Percentiles rank a stretch among this genome's conserved stretches.
These are phyloP conservation scores for Komagataella mondaviorum DNA, from an alignment of 805 yeast species.

Conservation along the genomic window DNA sequence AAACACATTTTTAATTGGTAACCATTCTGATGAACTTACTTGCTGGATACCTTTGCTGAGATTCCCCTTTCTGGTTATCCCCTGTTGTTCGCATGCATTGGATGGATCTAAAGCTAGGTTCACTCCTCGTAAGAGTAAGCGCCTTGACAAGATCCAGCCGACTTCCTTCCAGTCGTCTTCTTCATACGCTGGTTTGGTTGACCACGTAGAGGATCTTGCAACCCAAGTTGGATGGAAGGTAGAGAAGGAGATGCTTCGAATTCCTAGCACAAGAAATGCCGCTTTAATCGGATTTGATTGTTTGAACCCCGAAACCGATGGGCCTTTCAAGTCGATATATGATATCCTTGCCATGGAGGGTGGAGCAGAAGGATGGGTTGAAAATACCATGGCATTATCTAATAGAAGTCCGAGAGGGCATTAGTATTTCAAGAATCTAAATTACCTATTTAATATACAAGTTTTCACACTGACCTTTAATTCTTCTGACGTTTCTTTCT, in stretches of 20 bases:
- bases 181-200: slow-evolving; percentile 76
- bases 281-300: slow-evolving; percentile 63
- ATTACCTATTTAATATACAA: slow-evolving; percentile 8
- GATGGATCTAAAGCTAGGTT: slow-evolving; percentile 66
- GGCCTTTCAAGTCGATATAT: slow-evolving; percentile 25
- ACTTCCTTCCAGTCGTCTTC: slow-evolving; percentile 29
- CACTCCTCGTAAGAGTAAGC: slow-evolving; percentile 12
- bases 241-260: slow-evolving; percentile 76
- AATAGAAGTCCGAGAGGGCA: slow-evolving; percentile 64
- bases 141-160: slow-evolving; percentile 5
- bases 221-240: slow-evolving; percentile 68
- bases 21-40: slow-evolving; percentile 90
- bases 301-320: slow-evolving; percentile 14
- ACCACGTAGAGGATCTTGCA: slow-evolving; percentile 66
- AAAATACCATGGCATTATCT: slow-evolving; percentile 60
- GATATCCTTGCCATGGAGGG: slow-evolving; percentile 67
- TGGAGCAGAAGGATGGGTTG: slow-evolving; percentile 87
- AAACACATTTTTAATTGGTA: slow-evolving; percentile 78
- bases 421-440: slow-evolving; percentile 34
- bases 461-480: slow-evolving; percentile 21
- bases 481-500: slow-evolving; percentile 17
- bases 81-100: slow-evolving; percentile 87
- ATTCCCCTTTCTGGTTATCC: slow-evolving; percentile 81
- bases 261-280: slow-evolving; percentile 89
- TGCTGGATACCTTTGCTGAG: slow-evolving; percentile 90